Evolutionary conservation across 352 stramenopile genomes (phyloP), one percentile per base, ranked within the genome.

Genomic region (Globisporangium splendens): DNA sequence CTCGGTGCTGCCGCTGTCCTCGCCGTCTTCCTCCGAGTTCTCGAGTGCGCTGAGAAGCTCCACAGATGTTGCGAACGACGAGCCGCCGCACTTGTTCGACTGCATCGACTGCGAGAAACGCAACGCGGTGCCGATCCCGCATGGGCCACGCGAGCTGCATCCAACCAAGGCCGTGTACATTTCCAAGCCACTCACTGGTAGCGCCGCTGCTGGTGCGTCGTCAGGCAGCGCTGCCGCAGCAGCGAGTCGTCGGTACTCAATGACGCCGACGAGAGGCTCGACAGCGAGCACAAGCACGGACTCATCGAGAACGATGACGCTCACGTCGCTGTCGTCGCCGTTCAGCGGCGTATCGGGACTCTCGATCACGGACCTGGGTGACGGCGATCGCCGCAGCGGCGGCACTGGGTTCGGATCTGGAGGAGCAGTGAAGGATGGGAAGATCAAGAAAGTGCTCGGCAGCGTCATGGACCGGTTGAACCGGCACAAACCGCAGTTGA

Each of bases 381-480:
- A 64, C 39, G 54, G 62, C n/a, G 72, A 80, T 8, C 57, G 65
- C 2, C 60, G 68, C 20, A 78, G 69, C 28, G 63, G 61, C 0
- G 61, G 44, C 1, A 57, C 58, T 3, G 48, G 51, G n/a, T 63
- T 54, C 31, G 62, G 69, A n/a, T 62, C 56, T 22, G 59, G 63
- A 20, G 50, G 50, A 1, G 56, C 43, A 0, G 20, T n/a, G 8
- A 76, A 81, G 43, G 73, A 86, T 50, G 73, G 77, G 61, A 88
- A 88, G 55, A 88, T 88, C 65, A 91, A 91, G 61, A 91, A 91
- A 57, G 82, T 91, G 46, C 73, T 91, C 52, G 81, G 79, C 24
- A 88, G 75, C 39, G 69, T 90, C 6, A 85, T 85, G 64, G 79
- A 87, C 50, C 76, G 80, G 2, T 61, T 90, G 28, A 84, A 81